A percentile compares a stretch with the other conserved stretches of the same genome.
Conservation (phyloP, 1,284 basidiomycete genomes). For the Ganoderma multipileum region DNA sequence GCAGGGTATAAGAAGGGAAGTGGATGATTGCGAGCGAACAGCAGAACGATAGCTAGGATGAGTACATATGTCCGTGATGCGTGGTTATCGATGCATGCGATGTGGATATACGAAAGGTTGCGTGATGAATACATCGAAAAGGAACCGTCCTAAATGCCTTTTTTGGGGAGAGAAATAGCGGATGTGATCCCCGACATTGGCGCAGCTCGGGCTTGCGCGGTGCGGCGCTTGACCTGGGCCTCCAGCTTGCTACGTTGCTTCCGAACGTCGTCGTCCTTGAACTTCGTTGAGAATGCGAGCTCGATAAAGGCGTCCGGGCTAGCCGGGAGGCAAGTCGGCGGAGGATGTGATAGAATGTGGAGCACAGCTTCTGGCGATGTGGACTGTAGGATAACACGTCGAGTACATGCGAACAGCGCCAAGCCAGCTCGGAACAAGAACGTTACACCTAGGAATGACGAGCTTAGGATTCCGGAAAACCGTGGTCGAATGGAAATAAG, state of each 20-base stretch:
- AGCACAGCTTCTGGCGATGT: constrained; percentile 58
- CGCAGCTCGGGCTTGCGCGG: constrained; percentile 46
- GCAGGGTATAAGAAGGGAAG: not conserved
- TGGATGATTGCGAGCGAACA: constrained; percentile 16
- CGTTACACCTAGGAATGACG: constrained; percentile 63
- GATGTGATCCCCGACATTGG: constrained; percentile 23
- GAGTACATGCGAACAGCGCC: constrained; percentile 72
- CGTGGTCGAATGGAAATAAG: too few relatives aligned
- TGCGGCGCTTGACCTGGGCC: constrained; percentile 66
- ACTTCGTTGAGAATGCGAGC: constrained; percentile 67
- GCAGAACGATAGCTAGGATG: constrained; percentile 20
- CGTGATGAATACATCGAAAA: not conserved
- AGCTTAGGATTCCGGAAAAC: not conserved
- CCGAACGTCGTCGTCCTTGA: constrained; percentile 84
- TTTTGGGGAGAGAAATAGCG: constrained; percentile 35
- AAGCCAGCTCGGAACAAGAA: constrained; percentile 85
- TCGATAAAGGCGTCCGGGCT: constrained; percentile 70
- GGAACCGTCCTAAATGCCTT: not conserved
- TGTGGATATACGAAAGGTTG: not conserved
- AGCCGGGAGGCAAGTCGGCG: constrained; percentile 58
- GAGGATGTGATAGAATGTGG: constrained; percentile 57
- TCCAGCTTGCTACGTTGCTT: constrained; percentile 80
- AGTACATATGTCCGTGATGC: constrained; percentile 7
- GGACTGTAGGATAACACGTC: constrained; percentile 63
- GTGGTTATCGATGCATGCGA: constrained; percentile 5